Conservation (phyloP, 1,284 basidiomycete species). For the Fomitopsis palustris region DNA sequence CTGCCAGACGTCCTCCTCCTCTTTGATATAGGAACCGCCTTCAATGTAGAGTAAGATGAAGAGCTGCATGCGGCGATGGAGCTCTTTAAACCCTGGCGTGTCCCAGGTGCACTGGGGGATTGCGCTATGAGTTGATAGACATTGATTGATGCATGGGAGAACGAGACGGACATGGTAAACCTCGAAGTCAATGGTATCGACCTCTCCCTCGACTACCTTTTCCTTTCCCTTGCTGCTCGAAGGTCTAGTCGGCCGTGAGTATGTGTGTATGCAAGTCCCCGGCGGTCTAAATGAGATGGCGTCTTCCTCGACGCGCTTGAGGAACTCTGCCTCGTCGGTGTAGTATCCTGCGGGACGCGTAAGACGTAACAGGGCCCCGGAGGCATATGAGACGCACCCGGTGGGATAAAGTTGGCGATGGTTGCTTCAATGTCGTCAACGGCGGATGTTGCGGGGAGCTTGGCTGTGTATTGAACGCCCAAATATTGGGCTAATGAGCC, state of each 20-base stretch:
- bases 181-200: conserved; percentile 71
- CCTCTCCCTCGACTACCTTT: conserved; percentile 47
- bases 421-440: conserved; percentile 87
- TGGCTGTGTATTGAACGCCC: conserved; percentile 62
- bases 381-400: conserved; percentile 40
- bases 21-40: conserved; percentile 90
- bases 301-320: conserved; percentile 68
- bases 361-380: not conserved
- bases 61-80: conserved; percentile 92
- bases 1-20: conserved; percentile 88
- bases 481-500: conserved; percentile 82
- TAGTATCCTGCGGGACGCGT: conserved; percentile 40
- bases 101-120: conserved; percentile 68
- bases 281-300: conserved; percentile 72
- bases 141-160: not conserved
- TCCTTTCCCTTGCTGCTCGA: conserved; percentile 38
- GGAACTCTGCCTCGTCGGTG: conserved; percentile 63
- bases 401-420: conserved; percentile 77
- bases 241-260: conserved; percentile 50
- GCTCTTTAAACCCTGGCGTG: conserved; percentile 89
- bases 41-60: conserved; percentile 96
- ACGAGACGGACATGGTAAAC: conserved; percentile 73
- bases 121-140: not conserved
- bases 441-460: conserved; percentile 68
- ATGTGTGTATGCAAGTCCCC: conserved; percentile 76